A percentile compares a stretch with the other conserved stretches of the same genome.
phyloP scores from a whole-genome alignment of 2,329 filamentous ascomycete species.

The Neonectria ditissima region DNA sequence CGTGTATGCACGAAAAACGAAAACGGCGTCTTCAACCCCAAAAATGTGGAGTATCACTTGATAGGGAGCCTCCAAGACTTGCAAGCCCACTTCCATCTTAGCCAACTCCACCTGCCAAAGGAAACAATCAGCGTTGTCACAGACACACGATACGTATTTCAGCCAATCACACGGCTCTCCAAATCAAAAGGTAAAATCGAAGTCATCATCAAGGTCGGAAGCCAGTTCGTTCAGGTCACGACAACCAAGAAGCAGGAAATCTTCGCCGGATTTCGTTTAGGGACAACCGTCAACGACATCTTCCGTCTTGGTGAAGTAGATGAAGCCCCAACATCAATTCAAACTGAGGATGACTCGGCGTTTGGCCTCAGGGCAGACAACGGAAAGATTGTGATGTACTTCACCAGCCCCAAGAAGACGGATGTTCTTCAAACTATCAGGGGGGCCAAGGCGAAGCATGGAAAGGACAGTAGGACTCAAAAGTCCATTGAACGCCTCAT shows the following conservation, averaged over 20 bases:
- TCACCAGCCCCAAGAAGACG: slow-evolving; percentile 72
- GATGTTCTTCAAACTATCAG: slow-evolving; percentile 74
- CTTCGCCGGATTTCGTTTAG: slow-evolving; percentile 70
- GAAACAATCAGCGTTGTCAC: slow-evolving; percentile 77
- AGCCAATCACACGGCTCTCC: slow-evolving; percentile 73
- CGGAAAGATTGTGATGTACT: slow-evolving; percentile 79
- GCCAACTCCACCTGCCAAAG: slow-evolving; percentile 74
- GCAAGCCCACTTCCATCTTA: slow-evolving; percentile 74
- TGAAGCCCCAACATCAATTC: slow-evolving; percentile 72
- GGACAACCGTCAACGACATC: slow-evolving; percentile 76
- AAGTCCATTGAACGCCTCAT: slow-evolving; percentile 75
- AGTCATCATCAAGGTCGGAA: slow-evolving; percentile 75
- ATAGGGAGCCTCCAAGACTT: slow-evolving; percentile 75
- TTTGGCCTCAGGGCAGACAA: slow-evolving; percentile 77
- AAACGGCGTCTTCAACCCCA: slow-evolving; percentile 69
- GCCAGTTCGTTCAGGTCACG: slow-evolving; percentile 76
- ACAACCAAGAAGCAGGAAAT: slow-evolving; percentile 77
- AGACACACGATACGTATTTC: slow-evolving; percentile 74
- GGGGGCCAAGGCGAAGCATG: slow-evolving; percentile 71
- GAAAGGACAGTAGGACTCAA: slow-evolving; percentile 70
- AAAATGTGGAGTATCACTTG: slow-evolving; percentile 74
- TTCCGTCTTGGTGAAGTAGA: slow-evolving; percentile 76
- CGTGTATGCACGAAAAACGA: slow-evolving; percentile 72
- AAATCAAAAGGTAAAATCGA: slow-evolving; percentile 79
- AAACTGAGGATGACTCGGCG: slow-evolving; percentile 74